These are phyloP conservation scores for Vitis hybrid DNA, from an alignment of 177 flowering plant genomes.

Conservation along the genomic window DNA sequence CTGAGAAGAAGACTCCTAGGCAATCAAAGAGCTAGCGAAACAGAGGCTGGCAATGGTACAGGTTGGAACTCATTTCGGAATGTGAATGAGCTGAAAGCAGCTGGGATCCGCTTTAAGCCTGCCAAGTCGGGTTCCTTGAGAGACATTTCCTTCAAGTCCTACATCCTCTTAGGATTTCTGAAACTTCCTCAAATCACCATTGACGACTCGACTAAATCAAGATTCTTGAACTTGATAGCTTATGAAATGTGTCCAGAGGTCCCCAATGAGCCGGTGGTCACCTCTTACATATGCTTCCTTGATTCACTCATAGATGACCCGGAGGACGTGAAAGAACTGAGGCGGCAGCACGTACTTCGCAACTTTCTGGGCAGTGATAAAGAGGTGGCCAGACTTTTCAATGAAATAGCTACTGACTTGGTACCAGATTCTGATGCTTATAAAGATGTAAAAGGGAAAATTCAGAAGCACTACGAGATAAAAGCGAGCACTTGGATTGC, in stretches of 20 bases:
- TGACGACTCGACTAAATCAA: slow-evolving; percentile 1
- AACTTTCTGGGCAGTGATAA: slow-evolving; percentile 22
- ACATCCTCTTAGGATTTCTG: not conserved
- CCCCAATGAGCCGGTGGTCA: slow-evolving; percentile 1
- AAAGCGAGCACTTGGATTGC: slow-evolving; percentile 6
- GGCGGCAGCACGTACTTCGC: slow-evolving; percentile 2
- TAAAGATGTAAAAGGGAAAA: not conserved
- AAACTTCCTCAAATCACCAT: slow-evolving; percentile 13
- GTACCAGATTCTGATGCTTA: slow-evolving; percentile 5
- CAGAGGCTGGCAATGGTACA: not conserved
- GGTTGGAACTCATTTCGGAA: not conserved
- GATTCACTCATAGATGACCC: slow-evolving; percentile 16
- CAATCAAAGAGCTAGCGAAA: not conserved
- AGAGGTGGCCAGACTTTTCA: slow-evolving; percentile 16
- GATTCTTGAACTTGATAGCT: slow-evolving; percentile 19
- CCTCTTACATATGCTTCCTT: slow-evolving; percentile 16
- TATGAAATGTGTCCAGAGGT: slow-evolving; percentile 13
- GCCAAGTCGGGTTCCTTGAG: not conserved
- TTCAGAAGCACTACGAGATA: slow-evolving; percentile 9
- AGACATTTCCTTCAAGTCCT: not conserved
- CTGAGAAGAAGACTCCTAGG: not conserved
- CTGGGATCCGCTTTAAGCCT: not conserved
- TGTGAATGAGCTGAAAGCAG: not conserved
- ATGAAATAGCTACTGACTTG: slow-evolving; percentile 17
- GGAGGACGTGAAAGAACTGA: slow-evolving; percentile 18